These are phyloP conservation scores for Dactylonectria macrodidyma DNA, from an alignment of 2,329 filamentous ascomycete species.

Conservation along the genomic window DNA sequence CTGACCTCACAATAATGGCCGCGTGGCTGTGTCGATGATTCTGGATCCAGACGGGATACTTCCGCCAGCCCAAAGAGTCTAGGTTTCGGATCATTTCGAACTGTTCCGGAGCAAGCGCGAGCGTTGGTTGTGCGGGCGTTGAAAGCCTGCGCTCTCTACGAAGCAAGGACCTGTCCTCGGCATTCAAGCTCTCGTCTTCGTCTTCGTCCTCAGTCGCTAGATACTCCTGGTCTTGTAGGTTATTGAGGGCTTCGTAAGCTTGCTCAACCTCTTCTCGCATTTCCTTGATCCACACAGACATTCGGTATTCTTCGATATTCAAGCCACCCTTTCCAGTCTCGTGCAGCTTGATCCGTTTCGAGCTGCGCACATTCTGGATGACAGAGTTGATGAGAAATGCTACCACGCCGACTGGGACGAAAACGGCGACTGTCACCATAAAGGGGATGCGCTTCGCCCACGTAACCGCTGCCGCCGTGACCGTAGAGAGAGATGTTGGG, in stretches of 20 bases:
- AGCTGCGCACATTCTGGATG: slow-evolving; percentile 83
- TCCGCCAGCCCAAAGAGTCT: slow-evolving; percentile 75
- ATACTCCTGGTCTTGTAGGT: slow-evolving; percentile 79
- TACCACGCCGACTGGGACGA: slow-evolving; percentile 81
- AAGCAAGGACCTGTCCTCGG: slow-evolving; percentile 59
- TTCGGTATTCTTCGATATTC: slow-evolving; percentile 78
- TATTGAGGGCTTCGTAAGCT: slow-evolving; percentile 81
- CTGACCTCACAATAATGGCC: slow-evolving; percentile 86
- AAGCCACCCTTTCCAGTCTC: slow-evolving; percentile 79
- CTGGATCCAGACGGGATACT: slow-evolving; percentile 81
- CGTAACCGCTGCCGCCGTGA: slow-evolving; percentile 50
- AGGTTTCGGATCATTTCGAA: slow-evolving; percentile 88
- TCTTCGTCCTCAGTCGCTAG: slow-evolving; percentile 70
- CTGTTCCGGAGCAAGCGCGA: slow-evolving; percentile 85
- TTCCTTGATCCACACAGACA: slow-evolving; percentile 82
- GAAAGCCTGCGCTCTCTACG: slow-evolving; percentile 59
- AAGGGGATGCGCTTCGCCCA: slow-evolving; percentile 72
- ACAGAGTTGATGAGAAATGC: slow-evolving; percentile 83
- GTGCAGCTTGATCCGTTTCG: slow-evolving; percentile 81
- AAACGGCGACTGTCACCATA: slow-evolving; percentile 74
- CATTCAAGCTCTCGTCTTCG: slow-evolving; percentile 52
- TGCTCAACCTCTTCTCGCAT: slow-evolving; percentile 84
- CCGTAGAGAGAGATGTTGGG: slow-evolving; percentile 50
- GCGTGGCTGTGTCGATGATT: slow-evolving; percentile 88
- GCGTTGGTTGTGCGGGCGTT: slow-evolving; percentile 71